Percentiles rank a stretch among this genome's conserved stretches.
Evolutionary conservation across 768 basidiomycete species (phyloP).

Genomic region (Macrolepiota dolichaula): DNA sequence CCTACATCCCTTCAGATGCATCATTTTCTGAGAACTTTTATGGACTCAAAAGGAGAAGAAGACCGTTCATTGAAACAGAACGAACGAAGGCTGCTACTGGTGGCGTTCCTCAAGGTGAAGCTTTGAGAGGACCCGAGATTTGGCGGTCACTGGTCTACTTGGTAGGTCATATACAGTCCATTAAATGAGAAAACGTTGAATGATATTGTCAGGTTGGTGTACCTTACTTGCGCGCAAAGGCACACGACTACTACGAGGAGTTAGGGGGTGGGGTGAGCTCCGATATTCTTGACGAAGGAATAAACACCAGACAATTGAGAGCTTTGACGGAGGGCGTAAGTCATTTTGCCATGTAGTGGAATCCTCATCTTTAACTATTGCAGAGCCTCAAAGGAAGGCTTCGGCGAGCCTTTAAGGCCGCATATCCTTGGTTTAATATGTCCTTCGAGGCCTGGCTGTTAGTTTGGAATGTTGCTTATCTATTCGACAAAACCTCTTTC

Average conservation of each 20-base stretch:
- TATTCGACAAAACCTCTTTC: constrained; percentile 82
- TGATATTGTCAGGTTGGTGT: constrained; percentile 64
- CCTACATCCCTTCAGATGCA: constrained; percentile 52
- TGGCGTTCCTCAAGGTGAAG: constrained; percentile 61
- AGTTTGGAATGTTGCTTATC: constrained; percentile 80
- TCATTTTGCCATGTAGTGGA: background rate
- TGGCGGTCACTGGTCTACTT: constrained; percentile 77
- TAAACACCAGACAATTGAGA: constrained; percentile 39
- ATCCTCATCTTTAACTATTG: background rate
- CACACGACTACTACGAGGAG: constrained; percentile 87
- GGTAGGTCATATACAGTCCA: constrained; percentile 42
- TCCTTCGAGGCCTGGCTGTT: constrained; percentile 81
- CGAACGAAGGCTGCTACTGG: constrained; percentile 66
- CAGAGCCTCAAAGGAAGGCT: constrained; percentile 53
- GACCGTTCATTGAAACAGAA: constrained; percentile 67
- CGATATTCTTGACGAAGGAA: constrained; percentile 60
- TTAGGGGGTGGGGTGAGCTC: constrained; percentile 76
- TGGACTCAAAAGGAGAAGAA: constrained; percentile 77
- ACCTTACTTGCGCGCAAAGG: constrained; percentile 87
- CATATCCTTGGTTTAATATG: constrained; percentile 83
- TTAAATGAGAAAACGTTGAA: background rate
- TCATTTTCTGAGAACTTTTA: constrained; percentile 97
- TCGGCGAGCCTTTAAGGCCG: constrained; percentile 59
- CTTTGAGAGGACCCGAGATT: constrained; percentile 63
- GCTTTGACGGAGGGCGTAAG: constrained; percentile 53